Evolutionary conservation across 139 green algal genomes (phyloP), one percentile per base, ranked within the genome.

Genomic region (Volvox africanus): DNA sequence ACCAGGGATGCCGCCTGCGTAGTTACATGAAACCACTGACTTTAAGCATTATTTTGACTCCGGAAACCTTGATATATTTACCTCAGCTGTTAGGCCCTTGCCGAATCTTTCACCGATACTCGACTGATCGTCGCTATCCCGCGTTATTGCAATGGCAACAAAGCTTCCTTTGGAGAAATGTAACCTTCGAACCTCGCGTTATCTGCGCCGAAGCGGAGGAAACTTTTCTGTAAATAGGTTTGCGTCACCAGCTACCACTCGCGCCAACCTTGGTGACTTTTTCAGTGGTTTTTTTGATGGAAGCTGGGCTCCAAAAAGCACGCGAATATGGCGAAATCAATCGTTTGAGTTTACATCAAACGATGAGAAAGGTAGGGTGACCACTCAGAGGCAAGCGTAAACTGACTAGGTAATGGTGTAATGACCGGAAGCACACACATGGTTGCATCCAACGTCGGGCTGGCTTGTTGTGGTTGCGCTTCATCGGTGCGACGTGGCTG

Each of bases 241-340:
- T 28, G 24, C 65, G 61, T 76, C 80, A 71, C 21, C 55, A 61
- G 61, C 86, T 30, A 35, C 61, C 1, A 62, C 33, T 17, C 81
- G n/a, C 30, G 32, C 67, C 62, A 77, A 30, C 21, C 22, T 93
- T 11, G 78, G 78, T 0, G 90, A 93, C 1, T 91, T 82, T 75
- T 86, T 93, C 50, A 65, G 62, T 6, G 44, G 78, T 0, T 82
- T 93, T 3, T 86, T 88, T 28, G 92, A 94, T 50, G 68, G 75
- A 1, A 80, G 32, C 61, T 94, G 92, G 92, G 92, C 90, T 11
- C 92, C 92, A 0, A 80, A 82, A 61, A 81, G n/a, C 20, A 89
- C 87, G 0, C 82, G 87, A 28, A 89, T 92, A 11, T 94, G 92
- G 92, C 35, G 92, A 2, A 86, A 85, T n/a, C 69, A 91, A 30